These are phyloP conservation scores for Pistacia atlantica DNA, from an alignment of 345 rosid genomes.

Conservation along the genomic window DNA sequence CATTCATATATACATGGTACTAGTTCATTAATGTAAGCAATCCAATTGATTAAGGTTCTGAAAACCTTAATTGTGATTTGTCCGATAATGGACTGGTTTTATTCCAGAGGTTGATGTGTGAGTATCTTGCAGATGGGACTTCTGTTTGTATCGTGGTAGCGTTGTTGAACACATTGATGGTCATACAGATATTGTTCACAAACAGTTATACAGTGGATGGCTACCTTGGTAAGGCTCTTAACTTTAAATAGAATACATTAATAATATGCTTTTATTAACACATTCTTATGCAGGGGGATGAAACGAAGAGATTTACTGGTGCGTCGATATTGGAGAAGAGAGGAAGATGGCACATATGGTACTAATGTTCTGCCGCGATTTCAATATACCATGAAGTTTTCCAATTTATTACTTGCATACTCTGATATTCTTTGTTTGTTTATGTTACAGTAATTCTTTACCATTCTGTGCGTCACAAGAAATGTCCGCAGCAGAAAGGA, in stretches of 20 bases:
- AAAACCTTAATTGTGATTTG: not conserved
- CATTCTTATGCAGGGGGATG: conserved; percentile 59
- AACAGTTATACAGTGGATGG: conserved; percentile 73
- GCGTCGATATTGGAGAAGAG: conserved; percentile 94
- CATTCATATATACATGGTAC: not conserved
- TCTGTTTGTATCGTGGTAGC: conserved; percentile 63
- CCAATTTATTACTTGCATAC: not conserved
- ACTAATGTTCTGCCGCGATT: conserved; percentile 1
- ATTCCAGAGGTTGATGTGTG: conserved; percentile 7
- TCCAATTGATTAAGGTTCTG: not conserved
- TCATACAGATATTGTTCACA: conserved; percentile 80
- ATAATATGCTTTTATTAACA: conserved; percentile 9
- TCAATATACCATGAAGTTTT: conserved; percentile 2
- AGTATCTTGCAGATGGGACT: conserved; percentile 81
- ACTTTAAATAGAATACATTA: not conserved
- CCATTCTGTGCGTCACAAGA: conserved; percentile 86
- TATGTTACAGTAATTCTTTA: conserved; percentile 70
- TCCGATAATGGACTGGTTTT: not conserved
- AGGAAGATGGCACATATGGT: conserved; percentile 98
- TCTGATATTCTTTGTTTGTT: conserved; percentile 19
- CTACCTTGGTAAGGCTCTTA: conserved; percentile 61
- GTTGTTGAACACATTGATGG: conserved; percentile 94
- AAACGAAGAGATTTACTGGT: conserved; percentile 73
- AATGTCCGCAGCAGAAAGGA: conserved; percentile 69
- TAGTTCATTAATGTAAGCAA: not conserved